A percentile compares a stretch with the other conserved stretches of the same genome.
Evolutionary conservation across 1,284 basidiomycete genomes (phyloP).

Genomic region (Heimioporus retisporus): DNA sequence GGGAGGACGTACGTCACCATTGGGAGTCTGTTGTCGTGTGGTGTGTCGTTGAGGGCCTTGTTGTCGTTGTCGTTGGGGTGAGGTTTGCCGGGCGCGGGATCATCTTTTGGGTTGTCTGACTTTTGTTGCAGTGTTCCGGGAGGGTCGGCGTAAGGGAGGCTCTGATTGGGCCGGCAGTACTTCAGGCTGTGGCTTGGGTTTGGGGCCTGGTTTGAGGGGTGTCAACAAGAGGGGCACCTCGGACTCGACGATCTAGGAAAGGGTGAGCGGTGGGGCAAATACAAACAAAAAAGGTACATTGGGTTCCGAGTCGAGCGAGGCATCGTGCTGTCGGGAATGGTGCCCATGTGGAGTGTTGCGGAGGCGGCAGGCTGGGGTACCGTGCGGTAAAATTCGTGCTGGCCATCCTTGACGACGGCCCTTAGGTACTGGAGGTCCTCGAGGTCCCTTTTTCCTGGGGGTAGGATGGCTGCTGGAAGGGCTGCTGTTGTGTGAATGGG

Average conservation of each 20-base stretch:
- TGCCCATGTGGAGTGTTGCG: constrained; percentile 69
- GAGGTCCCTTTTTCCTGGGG: constrained; percentile 67
- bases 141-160: no score
- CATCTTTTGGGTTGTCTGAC: no score
- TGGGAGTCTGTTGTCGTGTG: neutral
- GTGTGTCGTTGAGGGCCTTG: neutral
- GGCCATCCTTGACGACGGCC: constrained; percentile 71
- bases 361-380: constrained; percentile 71
- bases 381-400: constrained; percentile 76
- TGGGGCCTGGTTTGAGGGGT: constrained; percentile 25
- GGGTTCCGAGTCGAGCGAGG: constrained; percentile 25
- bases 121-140: no score
- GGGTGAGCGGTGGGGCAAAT: constrained; percentile 13
- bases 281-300: constrained; percentile 39
- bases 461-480: constrained; percentile 41
- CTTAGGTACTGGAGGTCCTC: constrained; percentile 80
- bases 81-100: no score
- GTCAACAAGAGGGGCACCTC: constrained; percentile 25
- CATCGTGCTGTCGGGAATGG: constrained; percentile 24
- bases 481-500: constrained; percentile 39
- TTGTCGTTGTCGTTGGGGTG: neutral
- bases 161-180: no score
- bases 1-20: constrained; percentile 26
- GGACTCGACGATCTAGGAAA: constrained; percentile 27
- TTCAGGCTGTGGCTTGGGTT: no score